These are phyloP conservation scores for Beauveria brongniartii DNA, from an alignment of 2,329 filamentous ascomycete genomes.

Conservation along the genomic window DNA sequence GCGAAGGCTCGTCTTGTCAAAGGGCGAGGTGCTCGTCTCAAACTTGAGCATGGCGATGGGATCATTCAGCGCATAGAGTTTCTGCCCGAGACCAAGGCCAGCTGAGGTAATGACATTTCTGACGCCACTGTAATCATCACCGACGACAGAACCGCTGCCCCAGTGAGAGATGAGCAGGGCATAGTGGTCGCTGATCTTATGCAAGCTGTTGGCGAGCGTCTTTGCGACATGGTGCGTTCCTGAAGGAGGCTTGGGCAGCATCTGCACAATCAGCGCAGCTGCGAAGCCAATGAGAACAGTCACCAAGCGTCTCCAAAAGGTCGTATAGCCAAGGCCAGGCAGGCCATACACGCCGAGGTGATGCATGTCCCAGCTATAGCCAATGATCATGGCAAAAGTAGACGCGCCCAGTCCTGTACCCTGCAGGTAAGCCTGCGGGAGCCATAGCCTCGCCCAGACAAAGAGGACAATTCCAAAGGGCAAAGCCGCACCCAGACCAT, in stretches of 20 bases:
- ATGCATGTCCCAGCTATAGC: slow-evolving; percentile 37
- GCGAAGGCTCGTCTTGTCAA: slow-evolving; percentile 23
- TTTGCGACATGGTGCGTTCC: slow-evolving; percentile 36
- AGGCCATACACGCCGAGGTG: slow-evolving; percentile 36
- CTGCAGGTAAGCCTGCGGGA: slow-evolving; percentile 21
- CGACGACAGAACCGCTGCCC: slow-evolving; percentile 22
- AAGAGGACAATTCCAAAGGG: slow-evolving; percentile 28
- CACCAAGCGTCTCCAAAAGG: slow-evolving; percentile 39
- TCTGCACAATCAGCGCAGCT: slow-evolving; percentile 35
- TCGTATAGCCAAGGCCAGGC: slow-evolving; percentile 36
- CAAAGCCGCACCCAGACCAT: slow-evolving; percentile 39
- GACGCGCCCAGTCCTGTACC: slow-evolving; percentile 25
- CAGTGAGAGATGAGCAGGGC: slow-evolving; percentile 39
- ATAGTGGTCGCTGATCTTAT: slow-evolving; percentile 39
- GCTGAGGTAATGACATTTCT: slow-evolving; percentile 15
- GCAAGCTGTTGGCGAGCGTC: slow-evolving; percentile 34
- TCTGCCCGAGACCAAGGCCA: slow-evolving; percentile 22
- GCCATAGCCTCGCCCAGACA: slow-evolving; percentile 28
- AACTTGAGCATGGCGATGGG: slow-evolving; percentile 22
- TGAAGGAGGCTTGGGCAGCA: slow-evolving; percentile 39
- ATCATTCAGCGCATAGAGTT: slow-evolving; percentile 18
- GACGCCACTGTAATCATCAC: slow-evolving; percentile 17
- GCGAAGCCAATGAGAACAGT: slow-evolving; percentile 37
- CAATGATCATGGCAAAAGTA: slow-evolving; percentile 36
- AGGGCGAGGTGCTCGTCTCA: slow-evolving; percentile 24